Evolutionary conservation across 225 moss, liverwort and hornwort species (phyloP).

Genomic region (Neckera pumila): DNA sequence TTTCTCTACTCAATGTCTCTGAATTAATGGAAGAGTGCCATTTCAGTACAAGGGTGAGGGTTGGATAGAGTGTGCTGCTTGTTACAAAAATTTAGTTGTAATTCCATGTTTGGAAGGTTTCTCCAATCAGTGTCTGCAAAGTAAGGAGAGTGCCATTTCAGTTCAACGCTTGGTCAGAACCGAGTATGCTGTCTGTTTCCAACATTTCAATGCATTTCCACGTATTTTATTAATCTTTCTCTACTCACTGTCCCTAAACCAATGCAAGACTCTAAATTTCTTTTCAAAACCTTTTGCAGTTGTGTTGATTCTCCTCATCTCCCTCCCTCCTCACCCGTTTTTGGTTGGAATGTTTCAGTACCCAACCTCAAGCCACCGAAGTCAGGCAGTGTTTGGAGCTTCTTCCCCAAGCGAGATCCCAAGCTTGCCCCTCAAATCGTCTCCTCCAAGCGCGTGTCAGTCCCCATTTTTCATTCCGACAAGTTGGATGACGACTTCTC

Average conservation of each 20-base stretch:
- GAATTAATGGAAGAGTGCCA: neutral
- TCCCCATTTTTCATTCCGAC: constrained; percentile 22
- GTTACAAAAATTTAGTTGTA: neutral
- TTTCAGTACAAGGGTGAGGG: neutral
- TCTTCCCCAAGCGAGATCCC: neutral
- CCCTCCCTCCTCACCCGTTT: neutral
- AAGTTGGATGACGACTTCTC: constrained; percentile 41
- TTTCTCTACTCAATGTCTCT: neutral
- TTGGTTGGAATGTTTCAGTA: neutral
- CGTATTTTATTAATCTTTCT: neutral
- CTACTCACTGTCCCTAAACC: neutral
- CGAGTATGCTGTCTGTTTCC: neutral
- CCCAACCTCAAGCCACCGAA: neutral
- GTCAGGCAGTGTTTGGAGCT: neutral
- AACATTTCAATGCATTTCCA: neutral
- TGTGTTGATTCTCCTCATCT: neutral
- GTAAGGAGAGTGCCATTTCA: neutral
- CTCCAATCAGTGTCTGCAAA: neutral
- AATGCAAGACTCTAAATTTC: neutral
- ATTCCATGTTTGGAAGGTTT: neutral
- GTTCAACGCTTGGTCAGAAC: neutral
- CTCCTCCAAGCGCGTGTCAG: neutral
- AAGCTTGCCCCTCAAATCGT: neutral
- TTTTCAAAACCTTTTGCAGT: neutral
- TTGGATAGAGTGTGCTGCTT: neutral